Percentiles rank a stretch among this genome's conserved stretches.
These are phyloP conservation scores for Mycena venus DNA, from an alignment of 768 basidiomycete genomes.

Conservation along the genomic window DNA sequence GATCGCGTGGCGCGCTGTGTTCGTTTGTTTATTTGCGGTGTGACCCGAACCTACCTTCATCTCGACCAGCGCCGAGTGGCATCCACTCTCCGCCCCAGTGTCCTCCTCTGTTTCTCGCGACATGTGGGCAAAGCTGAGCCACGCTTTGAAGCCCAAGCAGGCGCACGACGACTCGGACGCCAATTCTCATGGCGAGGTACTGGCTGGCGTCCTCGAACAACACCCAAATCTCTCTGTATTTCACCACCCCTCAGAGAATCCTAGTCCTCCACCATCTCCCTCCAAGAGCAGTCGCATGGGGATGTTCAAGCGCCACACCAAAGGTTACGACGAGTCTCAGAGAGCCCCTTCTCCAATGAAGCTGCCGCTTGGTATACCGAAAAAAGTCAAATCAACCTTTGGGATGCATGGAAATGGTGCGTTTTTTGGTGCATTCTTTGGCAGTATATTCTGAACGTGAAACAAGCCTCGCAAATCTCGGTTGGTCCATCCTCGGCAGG, in stretches of 20 bases:
- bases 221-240: conserved; percentile 75
- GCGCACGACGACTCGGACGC: conserved; percentile 11
- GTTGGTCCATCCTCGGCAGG: conserved; percentile 30
- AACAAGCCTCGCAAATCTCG: conserved; percentile 35
- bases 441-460: conserved; percentile 38
- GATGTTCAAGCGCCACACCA: conserved; percentile 70
- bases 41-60: background rate
- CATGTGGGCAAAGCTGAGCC: conserved; percentile 37
- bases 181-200: conserved; percentile 54
- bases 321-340: conserved; percentile 49
- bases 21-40: background rate
- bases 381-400: conserved; percentile 65
- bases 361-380: conserved; percentile 53
- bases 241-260: conserved; percentile 52
- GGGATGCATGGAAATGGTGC: conserved; percentile 53
- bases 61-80: background rate
- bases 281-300: conserved; percentile 57
- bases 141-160: conserved; percentile 29
- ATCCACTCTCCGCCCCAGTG: background rate
- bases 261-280: conserved; percentile 64
- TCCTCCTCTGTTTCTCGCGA: background rate
- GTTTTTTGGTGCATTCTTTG: conserved; percentile 47
- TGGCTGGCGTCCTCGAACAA: conserved; percentile 68
- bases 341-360: conserved; percentile 54
- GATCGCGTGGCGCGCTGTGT: background rate